Base-by-base conservation (phyloP, 257 asterid species). In the Solanum paucissectum region DNA sequence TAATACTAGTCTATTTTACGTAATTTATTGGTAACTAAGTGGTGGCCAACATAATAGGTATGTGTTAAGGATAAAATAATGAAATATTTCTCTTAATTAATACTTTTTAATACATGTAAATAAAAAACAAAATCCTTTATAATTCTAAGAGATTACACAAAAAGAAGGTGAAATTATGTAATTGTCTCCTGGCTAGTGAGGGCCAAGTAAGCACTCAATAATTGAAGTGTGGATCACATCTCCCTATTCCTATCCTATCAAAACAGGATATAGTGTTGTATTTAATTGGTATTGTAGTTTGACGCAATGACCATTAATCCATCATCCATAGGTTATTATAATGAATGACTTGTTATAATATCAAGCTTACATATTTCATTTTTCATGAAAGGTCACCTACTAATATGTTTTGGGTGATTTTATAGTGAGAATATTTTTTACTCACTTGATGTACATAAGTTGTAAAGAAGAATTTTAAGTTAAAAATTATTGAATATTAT, bases 161-260 rank as follows among this genome's bases (percentile, higher is more conserved):
- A 82, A 86, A 25, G 32, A 1, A 21, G 66, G 29, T 71, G 75
- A 29, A 58, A 37, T 71, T 84, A 71, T 33, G 12, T 33, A 73
- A 34, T 4, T 64, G 12, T 73, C 49, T 83, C 72, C 13, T 83
- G 83, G 72, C 88, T 33, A 88, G 89, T 89, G 91, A 87, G 38
- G 62, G 84, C 89, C 92, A 87, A 88, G 84, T 88, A 86, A 86
- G 90, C 11, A 44, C 86, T 73, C 83, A 86, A 69, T 68, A 36
- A 36, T 68, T 74, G 27, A 38, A 68, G 25, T 20, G 88, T 89
- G 89, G 88, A 89, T 89, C 87, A 83, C 91, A 87, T 83, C 87
- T 83, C 37, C 83, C 86, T 85, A 21, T 76, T 29, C 37, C 69
- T 85, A 44, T 84, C 37, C 14, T 23, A 74, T 74, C 5, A 36